Percentiles rank a stretch among this genome's conserved stretches.
These are phyloP conservation scores for Leucocoprinus leucothites DNA, from an alignment of 768 basidiomycete genomes.

Conservation along the genomic window DNA sequence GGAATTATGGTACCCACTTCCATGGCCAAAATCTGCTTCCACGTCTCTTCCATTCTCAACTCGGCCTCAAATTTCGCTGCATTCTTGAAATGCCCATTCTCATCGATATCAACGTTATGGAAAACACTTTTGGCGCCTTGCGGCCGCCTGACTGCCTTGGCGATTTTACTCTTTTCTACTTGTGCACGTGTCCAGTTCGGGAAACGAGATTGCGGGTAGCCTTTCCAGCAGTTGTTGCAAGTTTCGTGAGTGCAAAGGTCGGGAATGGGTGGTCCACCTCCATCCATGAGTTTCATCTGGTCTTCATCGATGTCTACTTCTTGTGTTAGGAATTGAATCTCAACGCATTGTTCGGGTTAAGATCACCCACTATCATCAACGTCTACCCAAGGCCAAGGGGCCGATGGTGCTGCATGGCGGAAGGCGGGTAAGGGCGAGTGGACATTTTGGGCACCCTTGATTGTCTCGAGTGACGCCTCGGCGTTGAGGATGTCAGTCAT, in stretches of 20 bases:
- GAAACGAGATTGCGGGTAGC: conserved; percentile 37
- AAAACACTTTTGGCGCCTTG: conserved; percentile 21
- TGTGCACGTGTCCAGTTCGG: conserved; percentile 52
- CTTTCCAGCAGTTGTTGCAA: conserved; percentile 30
- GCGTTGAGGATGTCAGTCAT: no score
- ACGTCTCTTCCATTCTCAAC: conserved; percentile 24
- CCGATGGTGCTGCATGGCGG: conserved; percentile 39
- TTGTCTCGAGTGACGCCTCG: no score
- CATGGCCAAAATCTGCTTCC: conserved; percentile 25
- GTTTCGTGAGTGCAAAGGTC: conserved; percentile 25
- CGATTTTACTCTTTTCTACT: conserved; percentile 33
- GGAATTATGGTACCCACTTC: conserved; percentile 20
- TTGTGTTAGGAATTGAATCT: neutral
- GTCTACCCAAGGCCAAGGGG: conserved; percentile 42
- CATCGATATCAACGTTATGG: conserved; percentile 33
- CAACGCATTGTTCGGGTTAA: neutral
- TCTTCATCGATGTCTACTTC: conserved; percentile 24
- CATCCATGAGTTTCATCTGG: conserved; percentile 21
- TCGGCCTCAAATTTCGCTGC: conserved; percentile 28
- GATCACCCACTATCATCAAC: conserved; percentile 26
- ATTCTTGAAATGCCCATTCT: conserved; percentile 20
- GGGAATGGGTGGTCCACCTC: conserved; percentile 22
- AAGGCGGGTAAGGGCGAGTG: conserved; percentile 30
- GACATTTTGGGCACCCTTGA: neutral
- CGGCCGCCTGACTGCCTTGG: conserved; percentile 9